Percentiles rank a stretch among this genome's conserved stretches.
phyloP scores from a whole-genome alignment of 495 filamentous ascomycete genomes.

The Copromyces sp. region DNA sequence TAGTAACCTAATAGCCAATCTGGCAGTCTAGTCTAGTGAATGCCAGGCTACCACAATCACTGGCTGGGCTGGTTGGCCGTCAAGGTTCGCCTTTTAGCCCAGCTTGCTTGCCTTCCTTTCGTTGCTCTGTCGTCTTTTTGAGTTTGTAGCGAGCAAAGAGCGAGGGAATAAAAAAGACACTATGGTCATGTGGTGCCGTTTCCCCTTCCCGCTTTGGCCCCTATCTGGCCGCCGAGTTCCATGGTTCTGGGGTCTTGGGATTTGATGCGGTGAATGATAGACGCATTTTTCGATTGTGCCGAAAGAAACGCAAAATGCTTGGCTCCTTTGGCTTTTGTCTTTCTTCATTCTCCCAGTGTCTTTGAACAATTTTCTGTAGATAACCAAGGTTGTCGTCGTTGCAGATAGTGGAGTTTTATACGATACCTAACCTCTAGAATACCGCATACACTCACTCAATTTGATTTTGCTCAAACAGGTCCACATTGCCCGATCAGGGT shows the following conservation, averaged over 20 bases:
- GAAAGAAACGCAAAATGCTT: neutral
- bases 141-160: neutral
- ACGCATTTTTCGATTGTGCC: neutral
- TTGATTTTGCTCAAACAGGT: too few relatives aligned
- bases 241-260: neutral
- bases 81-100: neutral
- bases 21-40: neutral
- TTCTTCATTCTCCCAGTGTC: neutral
- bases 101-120: neutral
- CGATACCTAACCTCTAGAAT: neutral
- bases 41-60: neutral
- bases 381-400: neutral
- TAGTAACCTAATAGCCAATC: neutral
- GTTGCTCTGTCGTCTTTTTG: neutral
- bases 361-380: neutral
- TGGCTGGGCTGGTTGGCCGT: neutral
- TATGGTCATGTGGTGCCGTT: neutral
- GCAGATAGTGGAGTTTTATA: neutral
- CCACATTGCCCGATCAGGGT: too few relatives aligned
- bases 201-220: neutral
- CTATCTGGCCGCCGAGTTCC: neutral
- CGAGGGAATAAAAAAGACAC: neutral
- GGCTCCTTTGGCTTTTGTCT: neutral
- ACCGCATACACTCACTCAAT: too few relatives aligned
- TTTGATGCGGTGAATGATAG: neutral